These are phyloP conservation scores for Metschnikowia reukaufii DNA, from an alignment of 805 yeast genomes.

Conservation along the genomic window DNA sequence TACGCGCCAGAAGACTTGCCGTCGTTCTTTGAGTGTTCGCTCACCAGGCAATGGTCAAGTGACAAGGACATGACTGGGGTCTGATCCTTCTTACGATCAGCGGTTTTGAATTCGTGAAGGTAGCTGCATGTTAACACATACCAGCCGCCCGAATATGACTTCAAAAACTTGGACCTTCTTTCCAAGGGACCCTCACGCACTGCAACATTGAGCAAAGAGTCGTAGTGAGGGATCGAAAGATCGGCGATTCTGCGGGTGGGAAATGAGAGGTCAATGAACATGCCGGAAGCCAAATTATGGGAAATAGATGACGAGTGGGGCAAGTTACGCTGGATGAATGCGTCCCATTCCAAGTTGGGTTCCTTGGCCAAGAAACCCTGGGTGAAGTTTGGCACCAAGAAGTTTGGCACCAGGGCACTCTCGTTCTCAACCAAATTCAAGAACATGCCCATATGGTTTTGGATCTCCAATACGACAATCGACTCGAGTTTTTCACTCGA, in stretches of 20 bases:
- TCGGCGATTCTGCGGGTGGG: slow-evolving; percentile 43
- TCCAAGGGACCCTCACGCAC: slow-evolving; percentile 81
- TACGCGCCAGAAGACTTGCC: slow-evolving; percentile 54
- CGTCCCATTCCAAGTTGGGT: slow-evolving; percentile 84
- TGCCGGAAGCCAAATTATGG: slow-evolving; percentile 31
- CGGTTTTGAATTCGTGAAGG: slow-evolving; percentile 84
- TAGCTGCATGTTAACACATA: slow-evolving; percentile 87
- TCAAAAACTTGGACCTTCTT: slow-evolving; percentile 85
- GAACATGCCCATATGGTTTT: slow-evolving; percentile 72
- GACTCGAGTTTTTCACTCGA: slow-evolving; percentile 85
- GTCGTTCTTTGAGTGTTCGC: slow-evolving; percentile 79
- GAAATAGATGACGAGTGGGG: slow-evolving; percentile 32
- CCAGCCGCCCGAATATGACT: slow-evolving; percentile 88
- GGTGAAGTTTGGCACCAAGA: slow-evolving; percentile 58
- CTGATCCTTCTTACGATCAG: slow-evolving; percentile 79
- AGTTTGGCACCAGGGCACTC: slow-evolving; percentile 68
- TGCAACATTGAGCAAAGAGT: slow-evolving; percentile 61
- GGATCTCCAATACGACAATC: slow-evolving; percentile 83
- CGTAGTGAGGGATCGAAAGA: slow-evolving; percentile 64
- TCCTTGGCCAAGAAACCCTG: slow-evolving; percentile 67
- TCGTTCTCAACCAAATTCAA: slow-evolving; percentile 71
- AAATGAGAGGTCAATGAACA: slow-evolving; percentile 42
- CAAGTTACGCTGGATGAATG: slow-evolving; percentile 69
- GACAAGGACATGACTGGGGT: slow-evolving; percentile 81
- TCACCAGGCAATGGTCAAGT: slow-evolving; percentile 74